Conservation (phyloP, 805 yeast genomes). For the Debaryomyces castellii region DNA sequence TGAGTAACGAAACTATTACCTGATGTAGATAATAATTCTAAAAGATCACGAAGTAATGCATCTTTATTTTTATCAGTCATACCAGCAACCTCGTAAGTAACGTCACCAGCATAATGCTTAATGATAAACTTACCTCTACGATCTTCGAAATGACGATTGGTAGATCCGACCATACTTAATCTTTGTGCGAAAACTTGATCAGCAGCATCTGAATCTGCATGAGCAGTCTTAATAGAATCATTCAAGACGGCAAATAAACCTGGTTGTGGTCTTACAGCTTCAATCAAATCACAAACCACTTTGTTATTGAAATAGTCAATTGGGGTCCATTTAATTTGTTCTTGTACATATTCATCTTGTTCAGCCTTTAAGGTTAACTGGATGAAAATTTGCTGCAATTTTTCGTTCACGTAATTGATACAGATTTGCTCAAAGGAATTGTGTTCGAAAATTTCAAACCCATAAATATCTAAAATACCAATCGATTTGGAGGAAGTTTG, state of each 20-base stretch:
- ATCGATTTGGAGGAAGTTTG: slow-evolving; percentile 56
- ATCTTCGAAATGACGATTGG: slow-evolving; percentile 84
- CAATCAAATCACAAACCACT: slow-evolving; percentile 95
- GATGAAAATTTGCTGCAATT: slow-evolving; percentile 93
- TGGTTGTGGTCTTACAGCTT: slow-evolving; percentile 84
- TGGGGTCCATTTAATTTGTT: slow-evolving; percentile 96
- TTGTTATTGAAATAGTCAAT: slow-evolving; percentile 94
- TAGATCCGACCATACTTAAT: slow-evolving; percentile 72
- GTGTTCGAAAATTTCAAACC: slow-evolving; percentile 93
- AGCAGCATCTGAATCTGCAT: slow-evolving; percentile 94
- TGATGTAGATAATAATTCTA: slow-evolving; percentile 75
- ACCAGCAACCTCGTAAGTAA: slow-evolving; percentile 80
- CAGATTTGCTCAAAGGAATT: slow-evolving; percentile 95
- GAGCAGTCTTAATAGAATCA: slow-evolving; percentile 97
- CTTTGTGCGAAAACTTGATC: slow-evolving; percentile 95
- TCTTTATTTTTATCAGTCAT: slow-evolving; percentile 98
- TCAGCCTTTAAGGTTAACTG: slow-evolving; percentile 94
- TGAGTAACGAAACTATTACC: slow-evolving; percentile 67
- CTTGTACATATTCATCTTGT: slow-evolving; percentile 95
- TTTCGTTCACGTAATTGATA: slow-evolving; percentile 94
- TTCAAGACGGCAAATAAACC: slow-evolving; percentile 95
- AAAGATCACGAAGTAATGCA: slow-evolving; percentile 82
- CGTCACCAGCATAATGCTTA: slow-evolving; percentile 99
- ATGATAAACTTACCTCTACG: slow-evolving; percentile 84
- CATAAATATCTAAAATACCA: slow-evolving; percentile 94